These are phyloP conservation scores for Cetraspora pellucida DNA, from an alignment of 192 early-diverging fungal species.

Conservation along the genomic window DNA sequence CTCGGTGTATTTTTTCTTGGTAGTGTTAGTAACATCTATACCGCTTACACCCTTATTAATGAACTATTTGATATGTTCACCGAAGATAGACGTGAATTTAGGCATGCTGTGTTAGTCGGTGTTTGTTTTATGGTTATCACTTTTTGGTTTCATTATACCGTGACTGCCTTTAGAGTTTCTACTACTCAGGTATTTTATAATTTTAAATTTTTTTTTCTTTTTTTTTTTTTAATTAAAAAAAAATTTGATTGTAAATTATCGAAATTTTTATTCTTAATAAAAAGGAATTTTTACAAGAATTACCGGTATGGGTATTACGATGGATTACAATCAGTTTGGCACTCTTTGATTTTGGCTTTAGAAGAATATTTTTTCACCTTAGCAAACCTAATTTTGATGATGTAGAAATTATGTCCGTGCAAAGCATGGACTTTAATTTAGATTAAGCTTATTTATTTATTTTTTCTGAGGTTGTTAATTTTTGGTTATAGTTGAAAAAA, in stretches of 20 bases:
- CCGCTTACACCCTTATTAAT: slow-evolving; percentile 53
- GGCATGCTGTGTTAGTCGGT: slow-evolving; percentile 46
- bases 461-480: no score
- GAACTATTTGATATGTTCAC: slow-evolving; percentile 60
- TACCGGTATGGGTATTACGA: slow-evolving; percentile 57
- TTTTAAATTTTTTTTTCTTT: not conserved
- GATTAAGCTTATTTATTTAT: no score
- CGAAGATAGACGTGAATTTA: slow-evolving; percentile 39
- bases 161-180: slow-evolving; percentile 52
- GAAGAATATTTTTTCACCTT: slow-evolving; percentile 20
- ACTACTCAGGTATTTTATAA: slow-evolving; percentile 33
- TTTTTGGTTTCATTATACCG: slow-evolving; percentile 62
- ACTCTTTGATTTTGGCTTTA: slow-evolving; percentile 47
- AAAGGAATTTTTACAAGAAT: slow-evolving; percentile 55
- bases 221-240: not conserved
- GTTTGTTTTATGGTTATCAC: slow-evolving; percentile 47
- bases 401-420: slow-evolving; percentile 1
- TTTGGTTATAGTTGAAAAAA: no score
- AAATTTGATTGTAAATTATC: not conserved
- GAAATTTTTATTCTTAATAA: slow-evolving; percentile 3
- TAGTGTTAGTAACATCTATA: slow-evolving; percentile 53
- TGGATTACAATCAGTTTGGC: slow-evolving; percentile 63
- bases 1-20: slow-evolving; percentile 63
- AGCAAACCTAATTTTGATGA: slow-evolving; percentile 8
- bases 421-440: slow-evolving; percentile 12